A percentile compares a stretch with the other conserved stretches of the same genome.
These are phyloP conservation scores for Madurella fahalii DNA, from an alignment of 2,329 filamentous ascomycete genomes.

Conservation along the genomic window DNA sequence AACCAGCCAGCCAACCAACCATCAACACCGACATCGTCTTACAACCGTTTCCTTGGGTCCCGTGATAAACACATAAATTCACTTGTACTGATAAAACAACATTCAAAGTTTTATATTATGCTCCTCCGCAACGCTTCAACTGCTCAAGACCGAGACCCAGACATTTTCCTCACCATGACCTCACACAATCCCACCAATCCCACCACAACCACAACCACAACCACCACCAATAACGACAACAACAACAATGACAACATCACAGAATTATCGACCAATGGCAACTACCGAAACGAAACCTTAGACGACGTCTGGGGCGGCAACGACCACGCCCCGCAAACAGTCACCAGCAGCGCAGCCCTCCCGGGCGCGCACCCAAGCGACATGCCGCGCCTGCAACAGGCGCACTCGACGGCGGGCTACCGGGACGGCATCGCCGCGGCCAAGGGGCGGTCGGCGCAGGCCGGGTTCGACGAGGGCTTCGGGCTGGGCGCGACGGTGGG, in stretches of 20 bases:
- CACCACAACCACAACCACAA: background rate
- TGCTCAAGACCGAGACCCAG: slow-evolving; percentile 16
- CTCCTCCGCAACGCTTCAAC: slow-evolving; percentile 20
- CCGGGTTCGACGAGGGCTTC: slow-evolving; percentile 89
- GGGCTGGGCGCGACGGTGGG: slow-evolving; percentile 78
- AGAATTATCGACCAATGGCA: too few relatives aligned
- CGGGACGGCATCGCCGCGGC: slow-evolving; percentile 77
- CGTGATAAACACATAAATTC: background rate
- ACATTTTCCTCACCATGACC: slow-evolving; percentile 25
- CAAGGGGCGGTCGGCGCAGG: slow-evolving; percentile 74
- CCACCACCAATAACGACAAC: too few relatives aligned
- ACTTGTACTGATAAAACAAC: background rate
- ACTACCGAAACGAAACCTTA: slow-evolving; percentile 14
- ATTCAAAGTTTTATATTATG: slow-evolving; percentile 11
- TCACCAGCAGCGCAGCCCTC: background rate
- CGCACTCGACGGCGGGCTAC: slow-evolving; percentile 83
- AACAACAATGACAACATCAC: background rate
- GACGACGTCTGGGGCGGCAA: slow-evolving; percentile 23
- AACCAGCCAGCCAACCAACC: background rate
- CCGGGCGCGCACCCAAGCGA: slow-evolving; percentile 45
- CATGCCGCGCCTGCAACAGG: slow-evolving; percentile 66
- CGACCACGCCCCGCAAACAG: slow-evolving; percentile 6
- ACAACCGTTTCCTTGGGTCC: background rate
- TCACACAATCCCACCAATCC: slow-evolving; percentile 7
- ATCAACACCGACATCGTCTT: background rate